Conservation (phyloP, 1,139 yeast species). For the Candida glucosophila region DNA sequence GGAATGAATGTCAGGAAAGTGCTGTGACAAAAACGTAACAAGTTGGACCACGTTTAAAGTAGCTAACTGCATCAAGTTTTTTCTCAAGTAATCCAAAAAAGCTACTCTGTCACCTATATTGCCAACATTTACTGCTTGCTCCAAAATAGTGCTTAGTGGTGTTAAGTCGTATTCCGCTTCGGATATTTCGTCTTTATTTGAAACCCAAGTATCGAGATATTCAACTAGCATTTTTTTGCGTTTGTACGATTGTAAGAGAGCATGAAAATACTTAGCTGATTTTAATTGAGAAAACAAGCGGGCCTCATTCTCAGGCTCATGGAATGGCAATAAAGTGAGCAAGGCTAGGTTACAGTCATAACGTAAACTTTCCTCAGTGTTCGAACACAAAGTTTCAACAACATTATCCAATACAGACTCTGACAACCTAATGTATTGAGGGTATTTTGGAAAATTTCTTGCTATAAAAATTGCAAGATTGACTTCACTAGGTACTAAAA, state of each 20-base stretch:
- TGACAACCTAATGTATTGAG: constrained; percentile 66
- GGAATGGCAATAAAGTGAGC: constrained; percentile 55
- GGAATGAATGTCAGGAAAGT: no score
- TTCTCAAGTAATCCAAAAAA: no score
- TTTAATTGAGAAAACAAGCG: constrained; percentile 42
- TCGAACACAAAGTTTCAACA: constrained; percentile 43
- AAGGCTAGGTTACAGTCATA: constrained; percentile 69
- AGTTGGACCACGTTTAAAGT: no score
- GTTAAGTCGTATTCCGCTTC: no score
- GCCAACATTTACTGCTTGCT: no score
- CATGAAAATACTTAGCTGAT: constrained; percentile 47
- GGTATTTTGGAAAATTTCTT: constrained; percentile 68
- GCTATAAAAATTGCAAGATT: constrained; percentile 63
- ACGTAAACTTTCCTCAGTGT: constrained; percentile 24
- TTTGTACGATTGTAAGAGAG: constrained; percentile 52
- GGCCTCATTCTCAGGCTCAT: constrained; percentile 45
- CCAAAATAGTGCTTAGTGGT: no score
- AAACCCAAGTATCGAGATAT: constrained; percentile 33
- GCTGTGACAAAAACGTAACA: no score
- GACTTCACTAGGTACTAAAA: constrained; percentile 24
- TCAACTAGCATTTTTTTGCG: constrained; percentile 44
- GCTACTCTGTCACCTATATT: no score
- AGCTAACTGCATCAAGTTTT: no score
- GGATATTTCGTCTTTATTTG: constrained; percentile 5
- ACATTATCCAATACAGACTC: constrained; percentile 45